Evolutionary conservation across 116 monocot species (phyloP).

Genomic region (Iris pallida): DNA sequence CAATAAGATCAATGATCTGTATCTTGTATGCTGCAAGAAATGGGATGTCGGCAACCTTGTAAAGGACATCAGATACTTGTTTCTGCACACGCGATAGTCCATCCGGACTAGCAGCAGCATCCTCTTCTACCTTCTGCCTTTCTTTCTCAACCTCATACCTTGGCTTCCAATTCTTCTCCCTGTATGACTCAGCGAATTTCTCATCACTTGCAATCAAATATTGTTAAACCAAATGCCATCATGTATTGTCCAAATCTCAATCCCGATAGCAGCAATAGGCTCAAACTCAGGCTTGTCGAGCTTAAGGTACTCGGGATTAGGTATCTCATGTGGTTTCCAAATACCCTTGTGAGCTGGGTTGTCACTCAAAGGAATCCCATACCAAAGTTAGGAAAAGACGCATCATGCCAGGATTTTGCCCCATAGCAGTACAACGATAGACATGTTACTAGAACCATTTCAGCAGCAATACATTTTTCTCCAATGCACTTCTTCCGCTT

Average conservation of each 20-base stretch:
- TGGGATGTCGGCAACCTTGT: constrained; percentile 35
- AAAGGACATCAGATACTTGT: constrained; percentile 35
- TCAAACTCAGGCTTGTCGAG: constrained; percentile 38
- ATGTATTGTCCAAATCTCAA: constrained; percentile 60
- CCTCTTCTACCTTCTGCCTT: constrained; percentile 42
- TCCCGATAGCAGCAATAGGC: constrained; percentile 41
- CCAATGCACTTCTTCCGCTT: too few species aligned
- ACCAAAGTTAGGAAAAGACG: too few species aligned
- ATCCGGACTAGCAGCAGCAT: constrained; percentile 17
- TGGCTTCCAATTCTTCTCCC: constrained; percentile 32
- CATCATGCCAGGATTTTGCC: too few species aligned
- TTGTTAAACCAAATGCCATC: constrained; percentile 49
- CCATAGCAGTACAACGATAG: too few species aligned
- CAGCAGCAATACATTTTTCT: too few species aligned
- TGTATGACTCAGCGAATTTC: constrained; percentile 27
- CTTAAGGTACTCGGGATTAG: constrained; percentile 41
- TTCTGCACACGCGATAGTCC: constrained; percentile 53
- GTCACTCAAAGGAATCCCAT: constrained; percentile 37
- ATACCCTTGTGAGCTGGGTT: constrained; percentile 43
- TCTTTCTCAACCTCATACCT: constrained; percentile 38
- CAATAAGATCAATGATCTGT: constrained; percentile 39
- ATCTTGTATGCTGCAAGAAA: constrained; percentile 31
- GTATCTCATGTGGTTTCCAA: constrained; percentile 44
- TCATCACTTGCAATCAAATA: constrained; percentile 35
- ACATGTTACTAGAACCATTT: too few species aligned